A percentile compares a stretch with the other conserved stretches of the same genome.
Conservation (phyloP, 768 basidiomycete genomes). For the Termitomyces sp. region DNA sequence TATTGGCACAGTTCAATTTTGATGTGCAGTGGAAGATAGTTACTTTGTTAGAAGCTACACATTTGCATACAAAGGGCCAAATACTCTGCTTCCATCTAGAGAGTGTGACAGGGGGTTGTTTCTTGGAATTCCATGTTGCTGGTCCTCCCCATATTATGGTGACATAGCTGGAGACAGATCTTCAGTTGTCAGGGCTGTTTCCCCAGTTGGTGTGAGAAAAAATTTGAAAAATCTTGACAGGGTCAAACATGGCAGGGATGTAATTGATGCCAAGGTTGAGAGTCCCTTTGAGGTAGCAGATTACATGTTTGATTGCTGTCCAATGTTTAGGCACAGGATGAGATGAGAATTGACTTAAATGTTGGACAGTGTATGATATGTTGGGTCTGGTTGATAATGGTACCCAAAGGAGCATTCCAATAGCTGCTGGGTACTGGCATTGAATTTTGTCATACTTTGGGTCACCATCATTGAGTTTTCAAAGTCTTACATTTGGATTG, state of each 20-base stretch:
- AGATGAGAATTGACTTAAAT: constrained; percentile 25
- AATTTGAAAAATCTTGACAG: too few relatives aligned
- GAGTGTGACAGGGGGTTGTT: too few relatives aligned
- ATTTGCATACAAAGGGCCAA: too few relatives aligned
- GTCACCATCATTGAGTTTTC: constrained; percentile 1
- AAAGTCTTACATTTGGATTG: constrained; percentile 18
- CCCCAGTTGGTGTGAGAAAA: too few relatives aligned
- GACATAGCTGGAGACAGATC: too few relatives aligned
- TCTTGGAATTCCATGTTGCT: too few relatives aligned
- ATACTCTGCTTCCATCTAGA: too few relatives aligned
- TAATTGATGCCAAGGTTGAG: constrained; percentile 14
- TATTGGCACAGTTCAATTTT: too few relatives aligned
- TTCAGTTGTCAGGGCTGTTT: too few relatives aligned
- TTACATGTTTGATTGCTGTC: constrained; percentile 26
- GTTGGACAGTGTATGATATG: constrained; percentile 29
- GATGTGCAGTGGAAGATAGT: too few relatives aligned
- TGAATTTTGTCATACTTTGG: background rate
- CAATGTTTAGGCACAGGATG: constrained; percentile 31
- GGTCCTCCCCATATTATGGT: too few relatives aligned
- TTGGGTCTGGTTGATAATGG: constrained; percentile 30
- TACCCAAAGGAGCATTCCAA: constrained; percentile 29
- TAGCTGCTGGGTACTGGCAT: constrained; percentile 5
- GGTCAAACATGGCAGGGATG: background rate
- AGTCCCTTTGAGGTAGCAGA: background rate
- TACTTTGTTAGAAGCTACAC: too few relatives aligned